Conservation (phyloP, 176 grass and related monocot genomes). For the Avena insularis region DNA sequence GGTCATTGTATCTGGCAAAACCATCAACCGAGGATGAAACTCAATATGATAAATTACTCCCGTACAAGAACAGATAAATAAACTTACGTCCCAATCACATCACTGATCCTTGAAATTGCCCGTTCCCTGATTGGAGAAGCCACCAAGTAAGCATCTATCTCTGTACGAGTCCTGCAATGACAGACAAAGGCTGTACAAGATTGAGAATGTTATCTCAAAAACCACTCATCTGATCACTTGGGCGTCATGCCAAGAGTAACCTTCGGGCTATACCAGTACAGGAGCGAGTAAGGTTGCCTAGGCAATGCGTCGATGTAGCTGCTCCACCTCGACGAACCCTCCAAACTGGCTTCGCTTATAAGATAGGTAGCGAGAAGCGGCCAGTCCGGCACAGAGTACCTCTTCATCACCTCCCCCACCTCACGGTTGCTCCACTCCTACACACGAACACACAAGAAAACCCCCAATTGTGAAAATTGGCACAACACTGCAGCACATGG, state of each 20-base stretch:
- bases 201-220: slow-evolving; percentile 60
- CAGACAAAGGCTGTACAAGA: slow-evolving; percentile 64
- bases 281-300: slow-evolving; percentile 93
- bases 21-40: slow-evolving; percentile 5
- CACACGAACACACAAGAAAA: slow-evolving; percentile 32
- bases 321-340: slow-evolving; percentile 75
- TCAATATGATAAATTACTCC: slow-evolving; percentile 12
- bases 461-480: not conserved
- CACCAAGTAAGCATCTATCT: slow-evolving; percentile 80
- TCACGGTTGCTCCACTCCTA: slow-evolving; percentile 80
- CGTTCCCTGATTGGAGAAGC: slow-evolving; percentile 88
- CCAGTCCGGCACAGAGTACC: slow-evolving; percentile 90
- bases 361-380: slow-evolving; percentile 92
- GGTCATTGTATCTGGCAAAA: slow-evolving; percentile 84
- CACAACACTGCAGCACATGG: not conserved
- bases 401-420: slow-evolving; percentile 73
- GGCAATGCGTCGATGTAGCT: slow-evolving; percentile 91
- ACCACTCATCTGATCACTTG: not conserved
- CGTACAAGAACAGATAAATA: not conserved
- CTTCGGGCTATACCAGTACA: slow-evolving; percentile 74
- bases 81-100: slow-evolving; percentile 92
- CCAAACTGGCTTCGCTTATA: slow-evolving; percentile 89
- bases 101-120: slow-evolving; percentile 87
- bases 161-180: slow-evolving; percentile 84
- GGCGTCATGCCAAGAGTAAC: not conserved